Evolutionary conservation across 31 red algal genomes (phyloP), one percentile per base, ranked within the genome.

Genomic region (Bonnemaisonia californica): DNA sequence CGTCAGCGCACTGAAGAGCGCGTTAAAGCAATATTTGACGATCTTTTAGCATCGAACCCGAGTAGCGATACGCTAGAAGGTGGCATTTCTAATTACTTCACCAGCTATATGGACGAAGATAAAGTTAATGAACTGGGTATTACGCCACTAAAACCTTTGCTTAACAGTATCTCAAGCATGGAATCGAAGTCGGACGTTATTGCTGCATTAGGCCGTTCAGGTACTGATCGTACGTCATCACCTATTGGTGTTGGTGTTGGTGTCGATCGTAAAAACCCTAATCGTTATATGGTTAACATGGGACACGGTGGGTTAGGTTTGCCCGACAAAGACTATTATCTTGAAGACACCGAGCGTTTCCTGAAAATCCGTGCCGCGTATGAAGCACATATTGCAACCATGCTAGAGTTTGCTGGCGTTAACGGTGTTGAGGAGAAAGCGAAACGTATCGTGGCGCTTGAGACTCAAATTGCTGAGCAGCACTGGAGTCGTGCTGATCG

Each of bases 271-370:
- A 55, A 55, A 55, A 21, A 55, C 48, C 48, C 48, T 16, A 21
- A 55, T 21, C 48, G 48, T 21, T 16, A 16, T 12, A 21, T 55
- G 12, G 21, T 55, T 16, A 55, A 57, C 31, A 18, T 86, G 0
- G 37, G 27, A 21, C 72, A 86, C 40, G 74, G 48, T 19, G 61
- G 61, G 21, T 58, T 86, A 1, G 82, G 82, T 19, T 40, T 86
- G 22, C 69, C 69, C 7, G 72, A 78, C 4, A 41, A 70, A 9
- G 71, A 86, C 69, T 86, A 48, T 58, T 77, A 86, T 61, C 16
- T 65, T n/a, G 30, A 27, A 39, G 32, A 62, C 54, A 65, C 7
- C 4, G 48, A 55, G 48, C 48, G 48, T 21, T 57, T 63, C 29
- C 28, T 13, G 1, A 63, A 51, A 9, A 57, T 86, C n/a, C 72